Base-by-base conservation (phyloP, 257 asterid genomes). In the Phtheirospermum japonicum region DNA sequence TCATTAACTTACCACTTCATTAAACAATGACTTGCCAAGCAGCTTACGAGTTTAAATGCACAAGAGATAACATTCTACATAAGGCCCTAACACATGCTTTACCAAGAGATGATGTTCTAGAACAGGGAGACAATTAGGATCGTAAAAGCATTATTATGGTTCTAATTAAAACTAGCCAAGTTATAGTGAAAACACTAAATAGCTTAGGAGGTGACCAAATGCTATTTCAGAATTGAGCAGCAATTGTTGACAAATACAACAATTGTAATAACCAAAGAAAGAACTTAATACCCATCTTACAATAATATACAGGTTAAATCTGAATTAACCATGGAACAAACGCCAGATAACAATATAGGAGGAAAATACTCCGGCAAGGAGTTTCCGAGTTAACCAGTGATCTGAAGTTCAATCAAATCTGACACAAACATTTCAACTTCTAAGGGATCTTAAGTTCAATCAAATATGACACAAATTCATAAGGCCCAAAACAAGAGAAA, bases 301-400 rank as follows among this genome's bases (percentile, higher is more conserved):
- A 72, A 48, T 37, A 72, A 18, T 8, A 46, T 56, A 57, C 46
- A 73, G 59, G 46, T 57, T 17, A 40, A 49, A 57, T 42, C 42
- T 18, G 40, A 46, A 39, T 19, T 48, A 63, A 32, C 50, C 10
- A 18, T 39, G 59, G 23, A 62, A 60, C 16, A 26, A 45, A 62
- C n/a, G 7, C 26, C 20, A 42, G 51, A 20, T n/a, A 37, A 34
- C 19, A 52, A 55, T 30, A 28, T 43, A 55, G 19, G 39, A 28
- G 54, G 18, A 36, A 34, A 52, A 52, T 42, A 33, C 11, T 69
- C 32, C 37, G 37, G 53, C 28, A 63, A 63, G 30, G 66, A 43
- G 34, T 40, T 16, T 43, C 17, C 14, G 26, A 17, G 31, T 61
- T 31, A 55, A n/a, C 18, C 28, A 43, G 28, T 26, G 33, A 30